These are phyloP conservation scores for Excoecaria agallocha DNA, from an alignment of 345 rosid species.

Conservation along the genomic window DNA sequence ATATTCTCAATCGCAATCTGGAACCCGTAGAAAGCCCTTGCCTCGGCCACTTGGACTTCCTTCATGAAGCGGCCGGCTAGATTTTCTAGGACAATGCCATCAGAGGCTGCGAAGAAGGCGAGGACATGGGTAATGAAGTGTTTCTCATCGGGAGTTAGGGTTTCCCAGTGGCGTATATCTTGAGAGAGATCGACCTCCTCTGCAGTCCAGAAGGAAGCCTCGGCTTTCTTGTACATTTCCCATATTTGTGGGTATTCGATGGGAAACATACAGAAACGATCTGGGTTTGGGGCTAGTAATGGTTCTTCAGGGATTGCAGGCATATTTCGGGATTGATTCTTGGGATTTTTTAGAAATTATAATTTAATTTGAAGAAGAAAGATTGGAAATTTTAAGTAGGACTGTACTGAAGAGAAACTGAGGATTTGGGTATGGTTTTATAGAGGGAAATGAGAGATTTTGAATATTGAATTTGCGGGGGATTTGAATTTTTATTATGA, in stretches of 20 bases:
- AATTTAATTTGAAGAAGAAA: background rate
- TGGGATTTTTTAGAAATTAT: background rate
- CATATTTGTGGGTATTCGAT: slow-evolving; percentile 84
- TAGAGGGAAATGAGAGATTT: slow-evolving; percentile 14
- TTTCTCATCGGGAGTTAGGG: slow-evolving; percentile 62
- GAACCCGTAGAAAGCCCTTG: slow-evolving; percentile 96
- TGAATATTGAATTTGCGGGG: background rate
- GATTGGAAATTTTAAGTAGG: too few relatives aligned
- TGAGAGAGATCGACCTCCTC: slow-evolving; percentile 94
- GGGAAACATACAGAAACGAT: slow-evolving; percentile 93
- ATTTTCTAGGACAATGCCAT: slow-evolving; percentile 87
- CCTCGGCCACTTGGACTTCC: slow-evolving; percentile 88
- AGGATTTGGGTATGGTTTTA: slow-evolving; percentile 7
- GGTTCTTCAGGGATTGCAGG: slow-evolving; percentile 89
- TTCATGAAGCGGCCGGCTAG: slow-evolving; percentile 89
- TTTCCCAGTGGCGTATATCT: slow-evolving; percentile 75
- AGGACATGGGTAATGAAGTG: slow-evolving; percentile 89
- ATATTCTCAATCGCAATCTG: slow-evolving; percentile 96
- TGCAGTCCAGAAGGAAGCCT: slow-evolving; percentile 97
- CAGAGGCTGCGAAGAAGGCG: slow-evolving; percentile 95
- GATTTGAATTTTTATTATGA: slow-evolving; percentile 20
- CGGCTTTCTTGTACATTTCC: slow-evolving; percentile 99
- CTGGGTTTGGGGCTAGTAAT: slow-evolving; percentile 64
- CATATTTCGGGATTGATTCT: slow-evolving; percentile 33
- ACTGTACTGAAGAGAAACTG: background rate